Percentiles rank a stretch among this genome's conserved stretches.
Evolutionary conservation across 2,329 filamentous ascomycete species (phyloP).

Genomic region (Chrysoporthe austroafricana): DNA sequence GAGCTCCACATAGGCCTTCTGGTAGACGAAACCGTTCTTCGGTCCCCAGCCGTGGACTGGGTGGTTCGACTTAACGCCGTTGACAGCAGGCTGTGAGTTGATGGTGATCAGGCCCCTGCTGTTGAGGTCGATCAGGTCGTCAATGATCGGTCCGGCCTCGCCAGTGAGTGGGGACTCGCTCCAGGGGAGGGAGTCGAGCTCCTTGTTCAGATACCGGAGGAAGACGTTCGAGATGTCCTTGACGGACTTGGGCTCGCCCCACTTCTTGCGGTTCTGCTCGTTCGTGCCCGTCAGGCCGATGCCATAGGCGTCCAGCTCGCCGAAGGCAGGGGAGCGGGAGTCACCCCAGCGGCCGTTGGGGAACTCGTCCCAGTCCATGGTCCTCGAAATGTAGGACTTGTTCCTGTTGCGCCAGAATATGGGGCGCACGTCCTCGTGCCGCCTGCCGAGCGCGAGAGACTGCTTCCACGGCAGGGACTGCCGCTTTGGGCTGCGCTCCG

Average conservation of each 20-base stretch:
- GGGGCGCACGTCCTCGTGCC: slow-evolving; percentile 93
- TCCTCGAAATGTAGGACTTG: slow-evolving; percentile 92
- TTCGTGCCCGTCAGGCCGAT: slow-evolving; percentile 94
- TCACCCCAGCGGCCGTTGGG: slow-evolving; percentile 99
- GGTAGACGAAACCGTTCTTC: slow-evolving; percentile 93
- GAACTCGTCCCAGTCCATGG: slow-evolving; percentile 98
- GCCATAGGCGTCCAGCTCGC: slow-evolving; percentile 91
- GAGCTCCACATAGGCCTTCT: slow-evolving; percentile 95
- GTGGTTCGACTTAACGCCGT: slow-evolving; percentile 86
- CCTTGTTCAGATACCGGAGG: slow-evolving; percentile 79
- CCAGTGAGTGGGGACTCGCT: slow-evolving; percentile 85
- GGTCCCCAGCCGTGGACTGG: slow-evolving; percentile 93
- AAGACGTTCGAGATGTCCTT: slow-evolving; percentile 84
- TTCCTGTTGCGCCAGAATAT: slow-evolving; percentile 99
- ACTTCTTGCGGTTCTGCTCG: slow-evolving; percentile 92
- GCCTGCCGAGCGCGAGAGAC: slow-evolving; percentile 84
- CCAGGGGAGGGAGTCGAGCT: slow-evolving; percentile 86
- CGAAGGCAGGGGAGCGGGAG: slow-evolving; percentile 92
- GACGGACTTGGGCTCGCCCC: slow-evolving; percentile 82
- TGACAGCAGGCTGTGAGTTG: slow-evolving; percentile 95
- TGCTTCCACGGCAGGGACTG: slow-evolving; percentile 96
- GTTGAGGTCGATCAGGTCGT: slow-evolving; percentile 81
- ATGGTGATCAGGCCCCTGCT: slow-evolving; percentile 86
- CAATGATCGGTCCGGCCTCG: slow-evolving; percentile 79
- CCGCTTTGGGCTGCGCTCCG: slow-evolving; percentile 75